These are phyloP conservation scores for Ophiostoma fasciatum DNA, from an alignment of 2,329 filamentous ascomycete genomes.

Conservation along the genomic window DNA sequence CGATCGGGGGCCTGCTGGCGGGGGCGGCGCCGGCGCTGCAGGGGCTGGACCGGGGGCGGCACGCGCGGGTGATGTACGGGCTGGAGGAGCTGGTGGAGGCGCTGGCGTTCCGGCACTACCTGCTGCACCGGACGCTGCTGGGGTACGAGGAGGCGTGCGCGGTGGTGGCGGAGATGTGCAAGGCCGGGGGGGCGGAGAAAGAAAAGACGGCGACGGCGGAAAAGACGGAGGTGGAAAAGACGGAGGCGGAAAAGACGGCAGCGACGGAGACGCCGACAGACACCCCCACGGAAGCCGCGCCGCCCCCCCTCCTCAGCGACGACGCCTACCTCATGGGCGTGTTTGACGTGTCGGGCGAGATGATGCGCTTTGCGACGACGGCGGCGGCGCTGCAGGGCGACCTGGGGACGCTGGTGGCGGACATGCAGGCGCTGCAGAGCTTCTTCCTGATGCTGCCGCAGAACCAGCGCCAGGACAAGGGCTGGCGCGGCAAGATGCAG, in stretches of 20 bases:
- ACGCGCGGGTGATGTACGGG: conserved; percentile 64
- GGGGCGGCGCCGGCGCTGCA: conserved; percentile 58
- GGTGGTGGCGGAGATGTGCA: conserved; percentile 25
- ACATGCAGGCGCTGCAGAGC: conserved; percentile 65
- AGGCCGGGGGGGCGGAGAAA: conserved; percentile 17
- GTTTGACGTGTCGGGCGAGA: conserved; percentile 86
- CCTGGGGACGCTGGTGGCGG: conserved; percentile 54
- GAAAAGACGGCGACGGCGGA: background rate
- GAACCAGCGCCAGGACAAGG: conserved; percentile 38
- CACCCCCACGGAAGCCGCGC: too few species aligned
- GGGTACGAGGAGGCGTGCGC: conserved; percentile 44
- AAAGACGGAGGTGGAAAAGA: conserved; percentile 16
- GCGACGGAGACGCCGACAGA: conserved; percentile 35
- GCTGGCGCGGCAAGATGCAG: conserved; percentile 63
- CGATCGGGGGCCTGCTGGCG: conserved; percentile 55
- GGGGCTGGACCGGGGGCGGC: conserved; percentile 69
- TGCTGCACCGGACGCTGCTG: conserved; percentile 62
- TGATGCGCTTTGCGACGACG: conserved; percentile 94
- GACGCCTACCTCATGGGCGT: conserved; percentile 84
- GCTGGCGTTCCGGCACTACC: conserved; percentile 75
- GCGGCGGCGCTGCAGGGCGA: conserved; percentile 61
- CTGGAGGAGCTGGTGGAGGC: conserved; percentile 94
- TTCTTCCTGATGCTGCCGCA: conserved; percentile 61
- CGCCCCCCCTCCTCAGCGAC: too few species aligned
- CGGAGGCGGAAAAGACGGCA: conserved; percentile 18